A percentile compares a stretch with the other conserved stretches of the same genome.
Conservation (phyloP, 2,329 filamentous ascomycete species). For the Venturia carpophila region DNA sequence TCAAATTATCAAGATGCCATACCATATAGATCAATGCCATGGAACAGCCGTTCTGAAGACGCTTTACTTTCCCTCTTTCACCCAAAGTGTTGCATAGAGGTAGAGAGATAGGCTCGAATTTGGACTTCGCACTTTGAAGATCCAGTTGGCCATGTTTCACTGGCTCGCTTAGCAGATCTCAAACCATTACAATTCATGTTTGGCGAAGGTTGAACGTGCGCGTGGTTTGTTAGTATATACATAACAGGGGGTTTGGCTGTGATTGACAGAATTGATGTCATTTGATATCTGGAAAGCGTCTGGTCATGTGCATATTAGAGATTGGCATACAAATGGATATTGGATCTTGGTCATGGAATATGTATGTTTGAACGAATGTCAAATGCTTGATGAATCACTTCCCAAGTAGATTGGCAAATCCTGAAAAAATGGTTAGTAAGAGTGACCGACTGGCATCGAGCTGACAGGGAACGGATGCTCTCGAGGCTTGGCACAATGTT, state of each 20-base stretch:
- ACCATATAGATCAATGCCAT: neutral
- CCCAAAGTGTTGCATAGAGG: neutral
- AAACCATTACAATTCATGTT: neutral
- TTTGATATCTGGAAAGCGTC: neutral
- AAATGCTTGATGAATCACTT: too few relatives aligned
- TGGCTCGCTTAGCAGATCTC: neutral
- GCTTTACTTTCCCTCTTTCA: neutral
- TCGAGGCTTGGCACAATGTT: too few relatives aligned
- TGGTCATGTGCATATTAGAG: too few relatives aligned
- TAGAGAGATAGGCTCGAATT: neutral
- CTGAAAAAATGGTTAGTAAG: too few relatives aligned
- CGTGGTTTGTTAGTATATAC: neutral
- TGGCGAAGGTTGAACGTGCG: neutral
- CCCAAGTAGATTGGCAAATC: too few relatives aligned
- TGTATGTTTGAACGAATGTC: too few relatives aligned
- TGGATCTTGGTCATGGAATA: neutral
- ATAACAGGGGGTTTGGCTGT: neutral
- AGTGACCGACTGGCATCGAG: too few relatives aligned
- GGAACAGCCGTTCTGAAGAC: neutral
- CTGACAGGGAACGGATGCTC: too few relatives aligned
- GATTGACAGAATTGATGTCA: conserved; percentile 3
- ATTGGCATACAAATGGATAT: neutral
- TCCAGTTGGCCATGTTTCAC: neutral
- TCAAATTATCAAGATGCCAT: neutral
- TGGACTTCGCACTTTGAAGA: neutral